Conservation (phyloP, 2,329 filamentous ascomycete genomes). For the Zarea fungicola region DNA sequence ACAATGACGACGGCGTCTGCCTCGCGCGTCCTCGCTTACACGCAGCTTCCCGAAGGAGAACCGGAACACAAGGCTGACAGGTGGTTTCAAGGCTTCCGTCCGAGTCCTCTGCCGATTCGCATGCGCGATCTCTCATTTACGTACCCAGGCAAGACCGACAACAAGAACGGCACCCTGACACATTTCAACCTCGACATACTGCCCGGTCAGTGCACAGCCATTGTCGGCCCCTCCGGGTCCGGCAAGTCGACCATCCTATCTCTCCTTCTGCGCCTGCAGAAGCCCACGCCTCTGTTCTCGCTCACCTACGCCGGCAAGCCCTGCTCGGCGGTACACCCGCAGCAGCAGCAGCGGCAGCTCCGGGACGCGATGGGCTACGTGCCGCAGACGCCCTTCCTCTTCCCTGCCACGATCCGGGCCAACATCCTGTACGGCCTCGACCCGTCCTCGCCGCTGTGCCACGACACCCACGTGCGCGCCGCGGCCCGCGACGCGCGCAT, state of each 20-base stretch:
- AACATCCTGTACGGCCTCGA: constrained; percentile 80
- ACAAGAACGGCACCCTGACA: constrained; percentile 50
- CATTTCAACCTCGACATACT: constrained; percentile 62
- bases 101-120: constrained; percentile 41
- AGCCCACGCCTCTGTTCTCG: constrained; percentile 28
- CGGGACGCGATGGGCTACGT: constrained; percentile 62
- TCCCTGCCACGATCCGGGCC: constrained; percentile 68
- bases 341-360: constrained; percentile 52
- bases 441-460: constrained; percentile 45
- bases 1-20: constrained; percentile 69
- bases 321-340: constrained; percentile 54
- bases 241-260: constrained; percentile 83
- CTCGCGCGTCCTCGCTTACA: constrained; percentile 64
- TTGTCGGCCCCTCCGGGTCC: constrained; percentile 81
- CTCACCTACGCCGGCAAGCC: constrained; percentile 56
- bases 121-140: constrained; percentile 56
- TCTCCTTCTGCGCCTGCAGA: constrained; percentile 68
- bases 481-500: constrained; percentile 60
- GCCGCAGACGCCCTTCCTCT: constrained; percentile 67
- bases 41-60: constrained; percentile 46
- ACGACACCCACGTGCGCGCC: constrained; percentile 36
- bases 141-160: constrained; percentile 47
- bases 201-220: constrained; percentile 61
- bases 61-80: neutral
- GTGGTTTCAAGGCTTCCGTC: constrained; percentile 17